Evolutionary conservation across 2,329 filamentous ascomycete genomes (phyloP), one percentile per base, ranked within the genome.

Genomic region (Calonectria leucothoes): DNA sequence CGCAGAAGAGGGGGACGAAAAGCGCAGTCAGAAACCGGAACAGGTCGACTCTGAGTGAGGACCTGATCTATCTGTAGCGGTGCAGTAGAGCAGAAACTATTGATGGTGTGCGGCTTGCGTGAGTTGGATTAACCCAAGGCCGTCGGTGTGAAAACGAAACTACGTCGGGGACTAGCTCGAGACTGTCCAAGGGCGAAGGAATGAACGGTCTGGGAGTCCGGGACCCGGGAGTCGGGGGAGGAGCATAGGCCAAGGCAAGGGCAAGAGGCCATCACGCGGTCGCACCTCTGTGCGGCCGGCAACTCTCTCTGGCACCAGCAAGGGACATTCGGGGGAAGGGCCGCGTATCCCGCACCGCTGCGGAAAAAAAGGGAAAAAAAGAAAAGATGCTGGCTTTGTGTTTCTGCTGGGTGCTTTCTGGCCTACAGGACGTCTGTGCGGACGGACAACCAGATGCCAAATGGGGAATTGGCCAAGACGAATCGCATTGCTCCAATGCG

Each of bases 251-350:
- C 59, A 45, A 63, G 59, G 55, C 55, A n/a, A 45, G 33, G 55
- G n/a, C n/a, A n/a, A 61, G 48, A 66, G 45, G 33, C 42, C 57
- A 55, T 69, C 67, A 69, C 67, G 67, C 57, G 67, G 57, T 49
- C 67, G 37, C 57, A 31, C 31, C 14, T 35, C 33, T 48, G 57
- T 61, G 55, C 17, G 57, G 67, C 57, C 45, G 67, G 67, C 67
- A 69, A 64, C 23, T 49, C 17, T 49, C 42, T 45, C 59, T 64
- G 23, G 39, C 59, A 64, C 59, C 39, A 64, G 37, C 37, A 64
- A 48, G 59, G 59, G 31, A 33, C 59, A 20, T 23, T 23, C 42
- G 37, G 59, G 27, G 33, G 39, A 61, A 39, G 15, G 55, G 31
- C 35, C 55, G 33, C 55, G 39, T 25, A 48, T 33, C 39, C 59